Evolutionary conservation across 306 rosid species (phyloP).

Genomic region (Prunus mume): DNA sequence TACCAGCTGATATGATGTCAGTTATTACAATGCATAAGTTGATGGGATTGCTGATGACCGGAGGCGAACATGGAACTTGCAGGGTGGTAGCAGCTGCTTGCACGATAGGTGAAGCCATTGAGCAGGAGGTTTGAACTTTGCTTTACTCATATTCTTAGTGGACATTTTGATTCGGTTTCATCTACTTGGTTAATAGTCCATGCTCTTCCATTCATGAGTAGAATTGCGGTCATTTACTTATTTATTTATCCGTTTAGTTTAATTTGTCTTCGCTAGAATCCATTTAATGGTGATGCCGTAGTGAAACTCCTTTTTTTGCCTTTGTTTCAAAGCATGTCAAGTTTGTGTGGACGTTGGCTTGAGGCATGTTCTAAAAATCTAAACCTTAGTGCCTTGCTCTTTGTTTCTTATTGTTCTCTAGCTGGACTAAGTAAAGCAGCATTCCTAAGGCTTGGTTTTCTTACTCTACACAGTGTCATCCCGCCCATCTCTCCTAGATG

Average conservation of each 20-base stretch:
- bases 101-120: slow-evolving; percentile 78
- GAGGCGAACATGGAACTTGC: slow-evolving; percentile 47
- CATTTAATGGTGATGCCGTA: neutral
- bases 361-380: neutral
- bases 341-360: neutral
- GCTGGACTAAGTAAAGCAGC: slow-evolving; percentile 15
- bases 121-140: slow-evolving; percentile 74
- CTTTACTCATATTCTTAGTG: slow-evolving; percentile 20
- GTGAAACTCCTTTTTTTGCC: neutral
- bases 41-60: slow-evolving; percentile 75
- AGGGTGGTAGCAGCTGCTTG: slow-evolving; percentile 70
- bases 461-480: slow-evolving; percentile 3
- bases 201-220: neutral
- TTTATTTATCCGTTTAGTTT: neutral
- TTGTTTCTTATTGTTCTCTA: slow-evolving; percentile 11
- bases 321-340: neutral
- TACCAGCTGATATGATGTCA: slow-evolving; percentile 87
- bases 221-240: neutral
- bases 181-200: neutral
- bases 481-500: slow-evolving; percentile 8
- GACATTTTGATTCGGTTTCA: slow-evolving; percentile 1
- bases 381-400: neutral
- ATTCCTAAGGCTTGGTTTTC: slow-evolving; percentile 15
- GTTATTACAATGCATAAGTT: slow-evolving; percentile 92
- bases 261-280: neutral